Percentiles rank a stretch among this genome's conserved stretches.
phyloP scores from a whole-genome alignment of 2,329 filamentous ascomycete species.

The Gyromitra esculenta region DNA sequence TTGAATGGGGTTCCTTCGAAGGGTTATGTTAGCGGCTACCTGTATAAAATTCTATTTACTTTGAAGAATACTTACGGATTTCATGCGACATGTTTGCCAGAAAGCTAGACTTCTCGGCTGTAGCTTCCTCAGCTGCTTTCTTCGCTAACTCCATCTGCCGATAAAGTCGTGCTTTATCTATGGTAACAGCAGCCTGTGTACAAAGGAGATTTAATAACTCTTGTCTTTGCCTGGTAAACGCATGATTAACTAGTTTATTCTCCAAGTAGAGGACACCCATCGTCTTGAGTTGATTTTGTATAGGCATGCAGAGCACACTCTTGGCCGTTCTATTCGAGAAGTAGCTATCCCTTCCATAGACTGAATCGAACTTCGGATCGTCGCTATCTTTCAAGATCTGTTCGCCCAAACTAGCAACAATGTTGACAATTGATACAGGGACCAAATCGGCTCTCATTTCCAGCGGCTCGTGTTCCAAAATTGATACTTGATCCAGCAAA shows the following conservation, averaged over 20 bases:
- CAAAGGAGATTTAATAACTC: slow-evolving; percentile 58
- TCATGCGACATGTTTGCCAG: slow-evolving; percentile 73
- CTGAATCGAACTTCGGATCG: slow-evolving; percentile 57
- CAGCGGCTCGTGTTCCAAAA: slow-evolving; percentile 57
- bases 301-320: slow-evolving; percentile 58
- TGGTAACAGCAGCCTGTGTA: slow-evolving; percentile 58
- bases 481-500: slow-evolving; percentile 57
- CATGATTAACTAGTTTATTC: slow-evolving; percentile 58
- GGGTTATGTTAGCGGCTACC: not conserved
- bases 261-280: slow-evolving; percentile 58
- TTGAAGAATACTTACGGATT: slow-evolving; percentile 62
- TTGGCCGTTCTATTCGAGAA: slow-evolving; percentile 57
- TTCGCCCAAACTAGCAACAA: slow-evolving; percentile 88
- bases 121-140: slow-evolving; percentile 66
- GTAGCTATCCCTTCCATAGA: slow-evolving; percentile 57
- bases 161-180: slow-evolving; percentile 58
- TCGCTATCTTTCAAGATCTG: slow-evolving; percentile 63
- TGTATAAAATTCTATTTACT: not conserved
- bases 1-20: slow-evolving; percentile 68
- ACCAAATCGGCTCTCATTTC: slow-evolving; percentile 62
- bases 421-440: slow-evolving; percentile 89
- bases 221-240: slow-evolving; percentile 57
- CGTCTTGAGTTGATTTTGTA: slow-evolving; percentile 58
- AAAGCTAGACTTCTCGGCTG: slow-evolving; percentile 71
- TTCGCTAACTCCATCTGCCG: slow-evolving; percentile 58